Evolutionary conservation across 2,329 filamentous ascomycete genomes (phyloP).

Genomic region (Colletotrichum sublineola): DNA sequence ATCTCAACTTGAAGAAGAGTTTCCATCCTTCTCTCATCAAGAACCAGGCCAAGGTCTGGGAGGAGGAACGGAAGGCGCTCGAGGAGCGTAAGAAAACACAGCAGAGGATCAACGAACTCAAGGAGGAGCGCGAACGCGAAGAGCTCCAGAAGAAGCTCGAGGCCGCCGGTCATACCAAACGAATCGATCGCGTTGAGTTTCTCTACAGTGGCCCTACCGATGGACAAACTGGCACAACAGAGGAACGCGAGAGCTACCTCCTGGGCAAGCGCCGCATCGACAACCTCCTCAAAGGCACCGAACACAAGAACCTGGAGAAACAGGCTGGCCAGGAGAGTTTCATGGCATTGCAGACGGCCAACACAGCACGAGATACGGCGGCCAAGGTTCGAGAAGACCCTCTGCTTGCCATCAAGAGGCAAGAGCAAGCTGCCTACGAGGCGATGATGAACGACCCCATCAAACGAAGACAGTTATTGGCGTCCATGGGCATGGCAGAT

Average conservation of each 20-base stretch:
- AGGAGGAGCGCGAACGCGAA: slow-evolving; percentile 92
- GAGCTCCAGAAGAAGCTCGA: slow-evolving; percentile 93
- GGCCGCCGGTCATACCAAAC: slow-evolving; percentile 84
- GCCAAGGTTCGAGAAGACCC: slow-evolving; percentile 92
- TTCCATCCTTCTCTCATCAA: slow-evolving; percentile 93
- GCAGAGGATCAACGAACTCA: slow-evolving; percentile 90
- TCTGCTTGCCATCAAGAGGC: slow-evolving; percentile 90
- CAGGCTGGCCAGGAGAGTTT: slow-evolving; percentile 71
- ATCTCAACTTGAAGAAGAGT: slow-evolving; percentile 95
- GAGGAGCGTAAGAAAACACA: slow-evolving; percentile 96
- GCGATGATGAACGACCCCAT: slow-evolving; percentile 84
- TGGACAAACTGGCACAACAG: slow-evolving; percentile 80
- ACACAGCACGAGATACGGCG: slow-evolving; percentile 83
- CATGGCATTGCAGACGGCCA: slow-evolving; percentile 76
- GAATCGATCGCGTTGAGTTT: slow-evolving; percentile 91
- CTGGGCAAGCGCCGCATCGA: slow-evolving; percentile 94
- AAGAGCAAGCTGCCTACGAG: slow-evolving; percentile 86
- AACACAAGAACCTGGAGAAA: slow-evolving; percentile 86
- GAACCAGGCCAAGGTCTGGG: slow-evolving; percentile 92
- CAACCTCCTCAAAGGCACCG: slow-evolving; percentile 81
- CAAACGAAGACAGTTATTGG: slow-evolving; percentile 76
- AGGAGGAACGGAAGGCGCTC: slow-evolving; percentile 91
- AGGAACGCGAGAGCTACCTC: slow-evolving; percentile 94
- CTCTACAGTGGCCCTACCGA: slow-evolving; percentile 93
- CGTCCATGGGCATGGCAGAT: slow-evolving; percentile 70